Evolutionary conservation across 2,329 filamentous ascomycete species (phyloP).

Genomic region (Aplosporella prunicola): DNA sequence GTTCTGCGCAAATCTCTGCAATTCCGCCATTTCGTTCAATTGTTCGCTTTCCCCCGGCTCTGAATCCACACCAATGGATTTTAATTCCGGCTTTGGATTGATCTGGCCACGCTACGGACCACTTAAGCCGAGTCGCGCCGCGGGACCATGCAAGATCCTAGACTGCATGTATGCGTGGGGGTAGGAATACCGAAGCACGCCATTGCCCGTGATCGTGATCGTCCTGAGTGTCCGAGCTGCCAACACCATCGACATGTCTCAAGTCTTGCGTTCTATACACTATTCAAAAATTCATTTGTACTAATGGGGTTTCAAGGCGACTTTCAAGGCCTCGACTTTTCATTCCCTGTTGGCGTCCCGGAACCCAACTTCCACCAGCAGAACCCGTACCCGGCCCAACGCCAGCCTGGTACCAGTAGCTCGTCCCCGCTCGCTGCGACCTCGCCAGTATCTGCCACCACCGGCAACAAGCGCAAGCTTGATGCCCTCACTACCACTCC

Average conservation of each 20-base stretch:
- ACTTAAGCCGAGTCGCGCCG: constrained; percentile 6
- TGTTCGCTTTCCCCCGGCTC: no score
- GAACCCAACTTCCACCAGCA: constrained; percentile 21
- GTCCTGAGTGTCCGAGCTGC: constrained; percentile 2
- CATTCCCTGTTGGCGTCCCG: constrained; percentile 26
- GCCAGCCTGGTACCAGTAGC: constrained; percentile 17
- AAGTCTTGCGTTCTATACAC: constrained; percentile 6
- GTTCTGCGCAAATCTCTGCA: constrained; percentile 3
- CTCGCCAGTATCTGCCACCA: constrained; percentile 14
- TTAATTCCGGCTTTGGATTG: constrained; percentile 5
- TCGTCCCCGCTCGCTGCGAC: constrained; percentile 24
- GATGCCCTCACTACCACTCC: constrained; percentile 18
- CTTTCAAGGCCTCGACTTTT: constrained; percentile 40
- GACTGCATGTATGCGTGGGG: constrained; percentile 7
- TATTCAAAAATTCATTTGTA: constrained; percentile 2
- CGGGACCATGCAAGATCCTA: constrained; percentile 11
- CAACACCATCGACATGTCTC: constrained; percentile 10
- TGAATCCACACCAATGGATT: constrained; percentile 8
- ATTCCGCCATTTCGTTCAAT: constrained; percentile 6
- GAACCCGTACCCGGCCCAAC: constrained; percentile 16
- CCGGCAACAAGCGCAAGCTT: constrained; percentile 39
- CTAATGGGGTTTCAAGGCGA: constrained; percentile 24
- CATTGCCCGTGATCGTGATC: constrained; percentile 21
- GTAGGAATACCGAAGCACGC: constrained; percentile 24
- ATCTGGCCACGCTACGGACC: constrained; percentile 9